These are phyloP conservation scores for Thecaphora frezii DNA, from an alignment of 1,284 basidiomycete genomes.

Conservation along the genomic window DNA sequence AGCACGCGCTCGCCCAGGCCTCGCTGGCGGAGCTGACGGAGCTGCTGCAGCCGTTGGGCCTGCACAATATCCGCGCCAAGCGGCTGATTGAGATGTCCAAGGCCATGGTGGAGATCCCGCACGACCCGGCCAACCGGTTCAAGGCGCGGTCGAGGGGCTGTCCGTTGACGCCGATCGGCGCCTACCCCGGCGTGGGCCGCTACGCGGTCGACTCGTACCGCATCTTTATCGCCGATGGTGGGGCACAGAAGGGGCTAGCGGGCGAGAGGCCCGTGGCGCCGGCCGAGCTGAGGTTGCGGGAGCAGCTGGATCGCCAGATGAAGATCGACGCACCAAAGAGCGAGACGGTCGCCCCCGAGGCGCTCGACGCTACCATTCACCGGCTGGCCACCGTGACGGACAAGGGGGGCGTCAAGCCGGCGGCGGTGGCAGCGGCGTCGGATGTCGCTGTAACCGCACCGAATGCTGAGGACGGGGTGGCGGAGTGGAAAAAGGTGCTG, in stretches of 20 bases:
- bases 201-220: conserved; percentile 32
- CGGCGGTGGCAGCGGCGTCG: too few relatives aligned
- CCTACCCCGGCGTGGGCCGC: conserved; percentile 25
- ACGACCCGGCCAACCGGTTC: conserved; percentile 13
- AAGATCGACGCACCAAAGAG: neutral
- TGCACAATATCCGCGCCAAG: conserved; percentile 21
- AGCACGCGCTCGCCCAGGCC: conserved; percentile 13
- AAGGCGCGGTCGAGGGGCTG: conserved; percentile 15
- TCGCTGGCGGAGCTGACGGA: conserved; percentile 14
- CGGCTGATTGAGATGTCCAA: conserved; percentile 17
- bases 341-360: neutral
- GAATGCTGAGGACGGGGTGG: too few relatives aligned
- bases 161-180: conserved; percentile 20
- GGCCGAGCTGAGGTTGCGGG: neutral
- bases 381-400: neutral
- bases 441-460: too few relatives aligned
- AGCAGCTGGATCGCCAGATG: conserved; percentile 8
- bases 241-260: conserved; percentile 10
- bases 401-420: neutral
- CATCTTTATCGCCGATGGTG: conserved; percentile 24
- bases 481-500: conserved; percentile 29
- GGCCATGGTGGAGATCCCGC: conserved; percentile 23
- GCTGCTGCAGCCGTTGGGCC: conserved; percentile 21
- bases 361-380: neutral
- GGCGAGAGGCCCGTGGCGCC: conserved; percentile 9